Evolutionary conservation across 2,329 filamentous ascomycete species (phyloP).

Genomic region (Gremmenia infestans): DNA sequence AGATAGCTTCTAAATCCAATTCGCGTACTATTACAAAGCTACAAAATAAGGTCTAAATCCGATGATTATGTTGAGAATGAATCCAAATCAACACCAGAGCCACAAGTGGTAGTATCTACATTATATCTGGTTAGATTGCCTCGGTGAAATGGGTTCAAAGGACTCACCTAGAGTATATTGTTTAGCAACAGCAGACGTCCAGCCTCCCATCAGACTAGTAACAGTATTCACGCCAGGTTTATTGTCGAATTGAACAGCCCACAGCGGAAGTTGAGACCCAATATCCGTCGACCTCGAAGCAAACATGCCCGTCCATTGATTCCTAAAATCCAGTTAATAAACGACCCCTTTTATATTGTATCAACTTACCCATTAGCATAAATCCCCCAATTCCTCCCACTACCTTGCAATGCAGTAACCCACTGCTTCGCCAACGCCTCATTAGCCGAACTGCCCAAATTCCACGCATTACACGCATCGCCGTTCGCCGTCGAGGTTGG

Average conservation of each 20-base stretch:
- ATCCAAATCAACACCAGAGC: slow-evolving; percentile 20
- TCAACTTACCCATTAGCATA: slow-evolving; percentile 24
- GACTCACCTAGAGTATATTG: slow-evolving; percentile 22
- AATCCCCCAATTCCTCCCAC: slow-evolving; percentile 21
- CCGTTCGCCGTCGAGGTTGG: slow-evolving; percentile 6
- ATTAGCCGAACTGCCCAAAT: slow-evolving; percentile 18
- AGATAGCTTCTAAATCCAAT: neutral
- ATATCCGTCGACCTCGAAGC: slow-evolving; percentile 18
- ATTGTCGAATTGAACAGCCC: slow-evolving; percentile 23
- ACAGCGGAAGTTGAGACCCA: slow-evolving; percentile 23
- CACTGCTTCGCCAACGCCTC: slow-evolving; percentile 21
- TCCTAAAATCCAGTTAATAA: slow-evolving; percentile 8
- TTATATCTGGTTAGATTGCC: neutral
- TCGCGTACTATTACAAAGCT: neutral
- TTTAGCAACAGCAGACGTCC: slow-evolving; percentile 22
- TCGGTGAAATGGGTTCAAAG: neutral
- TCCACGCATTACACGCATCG: slow-evolving; percentile 21
- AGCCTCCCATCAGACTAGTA: slow-evolving; percentile 24
- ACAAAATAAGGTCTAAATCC: neutral
- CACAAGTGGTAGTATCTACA: slow-evolving; percentile 6
- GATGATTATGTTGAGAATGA: slow-evolving; percentile 2
- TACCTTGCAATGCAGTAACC: slow-evolving; percentile 17
- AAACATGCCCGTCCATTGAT: slow-evolving; percentile 26
- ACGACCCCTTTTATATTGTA: no score
- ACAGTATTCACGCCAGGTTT: slow-evolving; percentile 20